Base-by-base conservation (phyloP, 306 rosid genomes). In the Bauhinia variegata region DNA sequence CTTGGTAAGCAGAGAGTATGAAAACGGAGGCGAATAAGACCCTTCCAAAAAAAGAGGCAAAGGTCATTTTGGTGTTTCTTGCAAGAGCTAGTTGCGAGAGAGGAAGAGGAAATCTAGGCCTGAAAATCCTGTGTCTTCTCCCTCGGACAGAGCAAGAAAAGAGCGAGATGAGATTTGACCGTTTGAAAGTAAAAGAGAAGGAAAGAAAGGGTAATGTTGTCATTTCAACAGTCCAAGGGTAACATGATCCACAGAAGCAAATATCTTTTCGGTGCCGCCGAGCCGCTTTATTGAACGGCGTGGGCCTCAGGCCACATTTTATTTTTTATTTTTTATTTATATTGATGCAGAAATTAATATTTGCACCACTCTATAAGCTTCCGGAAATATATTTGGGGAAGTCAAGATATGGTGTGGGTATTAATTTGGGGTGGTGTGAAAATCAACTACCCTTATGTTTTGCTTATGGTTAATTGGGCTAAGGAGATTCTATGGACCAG, bases 11-110 rank as follows among this genome's bases (percentile, higher is more conserved):
- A 30, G 87, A 77, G 75, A 85, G 85, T 53, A 85, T 82, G 75
- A 85, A 85, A 31, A 82, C 59, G 34, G 85, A 79, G 54, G 87
- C 83, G 67, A 85, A 85, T 55, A 85, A 83, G 46, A 82, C 85
- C 79, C 90, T 82, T 42, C 90, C 87, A 33, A 85, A 79, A 36
- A 85, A 85, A n/a, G 87, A 77, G 33, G 83, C 68, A 78, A 82
- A 76, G 12, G 83, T 83, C 90, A 85, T 82, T 16, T 16, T 33
- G 34, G 28, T 54, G 11, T 5, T 17, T 33, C 11, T 0, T 51
- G 55, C 33, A 23, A 56, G 7, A 58, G 72, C 54, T 63, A 69
- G 74, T 57, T 37, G 39, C 41, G 43, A 34, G 53, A 38, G 13
- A 42, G 68, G 43, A 46, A 42, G 61, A 72, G 75, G 53, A 59